These are phyloP conservation scores for Biscogniauxia mediterranea DNA, from an alignment of 2,329 filamentous ascomycete genomes.

Conservation along the genomic window DNA sequence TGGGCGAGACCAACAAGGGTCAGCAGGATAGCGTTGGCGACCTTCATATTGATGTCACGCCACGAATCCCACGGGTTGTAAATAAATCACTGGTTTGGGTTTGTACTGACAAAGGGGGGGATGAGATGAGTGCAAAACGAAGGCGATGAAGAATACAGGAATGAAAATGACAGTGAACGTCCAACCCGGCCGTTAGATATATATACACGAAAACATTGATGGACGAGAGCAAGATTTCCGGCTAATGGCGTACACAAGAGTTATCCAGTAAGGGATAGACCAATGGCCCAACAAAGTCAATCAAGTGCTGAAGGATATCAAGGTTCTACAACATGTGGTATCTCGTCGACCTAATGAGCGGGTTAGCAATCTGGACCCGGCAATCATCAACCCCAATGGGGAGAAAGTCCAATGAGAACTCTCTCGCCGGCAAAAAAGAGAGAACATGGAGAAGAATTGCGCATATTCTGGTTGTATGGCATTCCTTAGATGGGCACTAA, in stretches of 20 bases:
- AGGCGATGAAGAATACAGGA: not conserved
- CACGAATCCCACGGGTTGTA: not conserved
- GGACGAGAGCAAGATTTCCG: not conserved
- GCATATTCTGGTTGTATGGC: not conserved
- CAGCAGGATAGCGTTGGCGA: not conserved
- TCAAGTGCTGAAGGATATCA: not conserved
- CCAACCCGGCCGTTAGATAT: not conserved
- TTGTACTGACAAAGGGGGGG: not conserved
- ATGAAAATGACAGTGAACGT: not conserved
- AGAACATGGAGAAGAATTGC: not conserved
- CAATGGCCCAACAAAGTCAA: not conserved
- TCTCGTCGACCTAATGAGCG: too few species aligned
- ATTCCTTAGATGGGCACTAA: not conserved
- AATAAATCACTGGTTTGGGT: not conserved
- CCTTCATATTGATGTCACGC: conserved; percentile 2
- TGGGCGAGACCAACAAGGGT: not conserved
- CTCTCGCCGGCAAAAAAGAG: not conserved
- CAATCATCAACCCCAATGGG: not conserved
- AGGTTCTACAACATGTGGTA: not conserved
- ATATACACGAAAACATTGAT: not conserved
- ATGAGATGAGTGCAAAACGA: not conserved
- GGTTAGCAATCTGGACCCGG: not conserved
- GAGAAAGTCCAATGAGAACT: not conserved
- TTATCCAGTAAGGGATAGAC: too few species aligned
- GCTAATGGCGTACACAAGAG: not conserved